Base-by-base conservation (phyloP, 2,329 filamentous ascomycete genomes). In the Leptoxyphium fumago region DNA sequence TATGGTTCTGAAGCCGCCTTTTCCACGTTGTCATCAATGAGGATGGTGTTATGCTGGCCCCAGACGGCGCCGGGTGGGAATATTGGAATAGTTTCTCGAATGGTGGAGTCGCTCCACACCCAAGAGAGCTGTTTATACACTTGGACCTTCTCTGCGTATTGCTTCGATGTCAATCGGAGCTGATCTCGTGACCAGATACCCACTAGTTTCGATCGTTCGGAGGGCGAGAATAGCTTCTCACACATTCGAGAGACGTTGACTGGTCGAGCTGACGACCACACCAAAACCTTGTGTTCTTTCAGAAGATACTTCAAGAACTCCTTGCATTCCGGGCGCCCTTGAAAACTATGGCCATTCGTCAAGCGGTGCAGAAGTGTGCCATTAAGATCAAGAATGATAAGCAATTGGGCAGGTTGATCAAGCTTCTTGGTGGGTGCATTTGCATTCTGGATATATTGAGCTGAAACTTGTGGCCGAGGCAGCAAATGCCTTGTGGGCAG, bases 301-400 rank as follows among this genome's bases (percentile, higher is more conserved):
- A 94, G 72, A 51, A 88, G 75, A 60, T 87, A 85, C 26, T 71
- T 57, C 2, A 96, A 65, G 61, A 98, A 95, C 0, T 65, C 52
- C 2, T 66, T 55, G 1, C 91, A 73, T 50, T 79, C 71, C 0
- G 84, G 84, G 1, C 91, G 81, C 2, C 71, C 68, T 1, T 64
- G 47, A 46, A 57, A 57, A 29, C 38, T 46, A 10, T 44, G 43
- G 55, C 21, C 59, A 60, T 39, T 68, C 43, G 68, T 69, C 8
- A 78, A 80, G 5, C 91, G 82, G 64, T 75, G 72, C 30, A 96
- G 73, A 1, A 98, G 72, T 0, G 89, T 95, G 49, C 91, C 91
- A 61, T 96, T 98, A 32, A 98, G 75, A 64, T 98, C 91, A 48
- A 96, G 75, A 40, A 96, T 75, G 42, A 98, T 70, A 17, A 98